These are phyloP conservation scores for Brassica napus DNA, from an alignment of 345 rosid genomes.

Conservation along the genomic window Da-Ae NC_063444.1:19774001-19774500, in stretches of 20 bases:
- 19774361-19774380: conserved; percentile 53
- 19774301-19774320: conserved; percentile 64
- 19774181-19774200: conserved; percentile 56
- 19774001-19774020: conserved; percentile 60
- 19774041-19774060: conserved; percentile 76
- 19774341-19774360: conserved; percentile 66
- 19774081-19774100: conserved; percentile 87
- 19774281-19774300: conserved; percentile 72
- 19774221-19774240: not conserved
- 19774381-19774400: conserved; percentile 68
- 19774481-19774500: not conserved
- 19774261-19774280: conserved; percentile 59
- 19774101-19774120: conserved; percentile 67
- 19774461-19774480: not conserved
- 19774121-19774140: conserved; percentile 76
- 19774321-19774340: conserved; percentile 64
- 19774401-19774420: conserved; percentile 94
- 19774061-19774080: conserved; percentile 58
- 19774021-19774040: conserved; percentile 81
- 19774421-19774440: conserved; percentile 58
- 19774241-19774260: conserved; percentile 52
- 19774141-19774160: conserved; percentile 46
- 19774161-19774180: conserved; percentile 48
- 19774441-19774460: conserved; percentile 53
- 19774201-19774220: not conserved